phyloP scores from a whole-genome alignment of 2,329 filamentous ascomycete species.

The Fusarium graminum region DNA sequence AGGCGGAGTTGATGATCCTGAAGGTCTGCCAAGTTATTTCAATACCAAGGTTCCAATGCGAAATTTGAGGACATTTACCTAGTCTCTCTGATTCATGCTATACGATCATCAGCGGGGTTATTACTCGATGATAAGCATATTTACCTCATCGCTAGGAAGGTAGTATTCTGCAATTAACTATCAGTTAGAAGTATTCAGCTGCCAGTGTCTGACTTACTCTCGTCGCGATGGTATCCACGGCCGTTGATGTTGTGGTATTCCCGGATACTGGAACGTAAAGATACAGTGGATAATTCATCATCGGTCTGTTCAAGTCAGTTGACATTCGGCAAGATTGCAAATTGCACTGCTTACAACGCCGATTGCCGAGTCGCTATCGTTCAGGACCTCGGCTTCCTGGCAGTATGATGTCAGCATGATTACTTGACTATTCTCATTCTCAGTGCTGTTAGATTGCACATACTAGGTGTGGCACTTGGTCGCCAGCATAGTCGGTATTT shows the following conservation, averaged over 20 bases:
- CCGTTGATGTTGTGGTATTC: constrained; percentile 34
- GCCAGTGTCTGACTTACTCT: not conserved
- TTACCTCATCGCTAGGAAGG: constrained; percentile 33
- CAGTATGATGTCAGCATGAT: not conserved
- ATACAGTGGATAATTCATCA: constrained; percentile 34
- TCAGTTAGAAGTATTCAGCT: accelerated
- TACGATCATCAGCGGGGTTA: not conserved
- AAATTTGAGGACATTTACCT: not conserved
- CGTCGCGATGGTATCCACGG: constrained; percentile 28
- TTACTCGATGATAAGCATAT: accelerated
- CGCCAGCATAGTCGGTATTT: accelerated
- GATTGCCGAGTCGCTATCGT: constrained; percentile 13
- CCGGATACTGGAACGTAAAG: constrained; percentile 30
- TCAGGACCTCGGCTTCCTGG: not conserved
- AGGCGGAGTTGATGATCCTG: constrained; percentile 32
- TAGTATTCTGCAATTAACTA: constrained; percentile 11
- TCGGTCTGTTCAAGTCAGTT: not conserved
- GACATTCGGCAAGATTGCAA: accelerated
- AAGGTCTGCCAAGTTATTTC: constrained; percentile 3
- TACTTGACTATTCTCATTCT: not conserved
- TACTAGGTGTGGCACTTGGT: not conserved
- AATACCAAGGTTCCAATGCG: not conserved
- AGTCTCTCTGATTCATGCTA: constrained; percentile 37
- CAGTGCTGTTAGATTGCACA: accelerated
- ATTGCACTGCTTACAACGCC: constrained; percentile 5